Conservation (phyloP, 2,329 filamentous ascomycete species). For the Leptodontidium sp. region DNA sequence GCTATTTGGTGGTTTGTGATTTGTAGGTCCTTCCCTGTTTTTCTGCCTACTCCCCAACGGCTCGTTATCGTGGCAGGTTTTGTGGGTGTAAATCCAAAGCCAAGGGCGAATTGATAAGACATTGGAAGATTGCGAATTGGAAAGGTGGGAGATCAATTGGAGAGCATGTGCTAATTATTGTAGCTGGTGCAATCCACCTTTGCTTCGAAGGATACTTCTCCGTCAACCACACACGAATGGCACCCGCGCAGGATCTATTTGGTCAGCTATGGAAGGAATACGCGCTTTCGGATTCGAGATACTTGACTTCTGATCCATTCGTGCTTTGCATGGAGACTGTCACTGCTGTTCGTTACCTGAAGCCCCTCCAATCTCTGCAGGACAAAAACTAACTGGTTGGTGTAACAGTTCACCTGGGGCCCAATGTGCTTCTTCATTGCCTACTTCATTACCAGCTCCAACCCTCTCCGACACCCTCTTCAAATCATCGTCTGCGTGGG, state of each 20-base stretch:
- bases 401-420: conserved; percentile 60
- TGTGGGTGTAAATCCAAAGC: background rate
- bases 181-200: conserved; percentile 45
- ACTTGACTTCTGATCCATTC: conserved; percentile 61
- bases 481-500: conserved; percentile 53
- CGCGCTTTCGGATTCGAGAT: conserved; percentile 63
- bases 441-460: conserved; percentile 53
- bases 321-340: conserved; percentile 64
- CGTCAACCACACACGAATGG: conserved; percentile 53
- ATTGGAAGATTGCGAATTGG: background rate
- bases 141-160: conserved; percentile 49
- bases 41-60: background rate
- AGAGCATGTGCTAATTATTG: conserved; percentile 41
- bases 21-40: conserved; percentile 62
- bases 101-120: background rate
- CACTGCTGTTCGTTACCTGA: conserved; percentile 51
- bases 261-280: conserved; percentile 67
- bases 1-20: conserved; percentile 80
- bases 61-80: conserved; percentile 2
- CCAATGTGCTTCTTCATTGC: conserved; percentile 63
- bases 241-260: conserved; percentile 53
- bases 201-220: conserved; percentile 56
- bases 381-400: background rate
- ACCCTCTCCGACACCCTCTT: conserved; percentile 57
- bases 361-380: background rate